phyloP scores from a whole-genome alignment of 176 grass and related monocot genomes.

The Zoysia japonica region DNA sequence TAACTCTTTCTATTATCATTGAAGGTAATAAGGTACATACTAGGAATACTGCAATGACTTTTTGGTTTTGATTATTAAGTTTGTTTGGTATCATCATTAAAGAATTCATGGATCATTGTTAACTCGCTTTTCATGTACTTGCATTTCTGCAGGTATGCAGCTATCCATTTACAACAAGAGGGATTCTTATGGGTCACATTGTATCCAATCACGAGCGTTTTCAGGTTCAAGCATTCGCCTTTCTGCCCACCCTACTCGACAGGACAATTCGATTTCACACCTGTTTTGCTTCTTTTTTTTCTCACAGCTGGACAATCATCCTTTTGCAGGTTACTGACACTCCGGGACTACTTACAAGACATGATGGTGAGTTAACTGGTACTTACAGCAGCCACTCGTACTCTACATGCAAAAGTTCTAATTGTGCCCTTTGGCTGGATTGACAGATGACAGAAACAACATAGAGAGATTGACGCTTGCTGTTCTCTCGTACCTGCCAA shows the following conservation, averaged over 20 bases:
- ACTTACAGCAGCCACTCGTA: neutral
- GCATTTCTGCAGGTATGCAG: constrained; percentile 75
- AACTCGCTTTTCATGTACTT: neutral
- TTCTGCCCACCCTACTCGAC: neutral
- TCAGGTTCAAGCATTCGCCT: constrained; percentile 57
- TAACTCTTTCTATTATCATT: neutral
- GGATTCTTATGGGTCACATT: constrained; percentile 97
- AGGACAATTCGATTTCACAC: neutral
- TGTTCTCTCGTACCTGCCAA: constrained; percentile 82
- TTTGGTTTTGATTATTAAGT: neutral
- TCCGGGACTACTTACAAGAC: constrained; percentile 85
- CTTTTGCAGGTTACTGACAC: constrained; percentile 90
- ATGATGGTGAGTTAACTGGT: constrained; percentile 57
- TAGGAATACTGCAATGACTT: neutral
- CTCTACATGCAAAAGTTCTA: neutral
- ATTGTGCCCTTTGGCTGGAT: constrained; percentile 12
- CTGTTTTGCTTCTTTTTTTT: neutral
- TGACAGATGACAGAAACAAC: constrained; percentile 94
- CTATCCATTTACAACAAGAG: constrained; percentile 98
- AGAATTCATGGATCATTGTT: neutral
- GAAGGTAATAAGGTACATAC: neutral
- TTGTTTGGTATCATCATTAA: constrained; percentile 7
- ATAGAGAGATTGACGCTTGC: constrained; percentile 84
- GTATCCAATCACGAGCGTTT: constrained; percentile 86
- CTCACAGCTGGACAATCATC: neutral